Base-by-base conservation (phyloP, 169 alveolate species). In the Plasmodium vivax region DNA sequence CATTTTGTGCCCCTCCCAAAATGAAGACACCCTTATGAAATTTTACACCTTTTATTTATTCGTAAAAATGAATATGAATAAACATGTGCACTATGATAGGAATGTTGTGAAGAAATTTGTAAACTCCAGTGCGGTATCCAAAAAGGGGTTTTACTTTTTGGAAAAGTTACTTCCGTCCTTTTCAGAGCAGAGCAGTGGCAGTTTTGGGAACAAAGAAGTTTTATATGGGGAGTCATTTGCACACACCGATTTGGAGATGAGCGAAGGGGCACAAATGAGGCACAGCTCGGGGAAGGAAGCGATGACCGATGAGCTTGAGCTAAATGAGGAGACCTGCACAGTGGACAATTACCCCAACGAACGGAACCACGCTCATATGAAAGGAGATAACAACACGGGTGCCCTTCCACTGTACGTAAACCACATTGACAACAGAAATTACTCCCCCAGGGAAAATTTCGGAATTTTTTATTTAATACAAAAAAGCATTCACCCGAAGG, bases 1-100 rank as follows among this genome's bases (percentile, higher is more conserved):
- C 51, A 79, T 90, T 58, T 90, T 90, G 74, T 27, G 27, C 12
- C 45, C 56, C 43, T 19, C 19, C 41, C 36, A 38, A 51, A 90
- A 80, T 80, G 77, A 90, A 10, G 94, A 90, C 54, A 32, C 16
- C 3, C 45, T 90, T 19, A 90, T 90, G 94, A 90, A 90, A 79
- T 90, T 90, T 74, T 90, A 90, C 34, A 90, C 94, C 38, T 43
- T 90, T 34, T 90, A 90, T 54, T 80, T 90, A 81, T 90, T 90
- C n/a, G 38, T 90, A 62, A 79, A 90, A 80, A 27, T 58, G 30
- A 56, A 90, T 80, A 80, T n/a, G 47, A 36, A 38, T 30, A 80
- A 38, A 2, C 68, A 16, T 30, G 30, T 90, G 51, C 23, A 41
- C 9, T 90, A 80, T 80, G 77, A 90, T 68, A 80, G 90, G 51